Evolutionary conservation across 805 yeast genomes (phyloP), one percentile per base, ranked within the genome.

Genomic region (Candida sanyiensis): DNA sequence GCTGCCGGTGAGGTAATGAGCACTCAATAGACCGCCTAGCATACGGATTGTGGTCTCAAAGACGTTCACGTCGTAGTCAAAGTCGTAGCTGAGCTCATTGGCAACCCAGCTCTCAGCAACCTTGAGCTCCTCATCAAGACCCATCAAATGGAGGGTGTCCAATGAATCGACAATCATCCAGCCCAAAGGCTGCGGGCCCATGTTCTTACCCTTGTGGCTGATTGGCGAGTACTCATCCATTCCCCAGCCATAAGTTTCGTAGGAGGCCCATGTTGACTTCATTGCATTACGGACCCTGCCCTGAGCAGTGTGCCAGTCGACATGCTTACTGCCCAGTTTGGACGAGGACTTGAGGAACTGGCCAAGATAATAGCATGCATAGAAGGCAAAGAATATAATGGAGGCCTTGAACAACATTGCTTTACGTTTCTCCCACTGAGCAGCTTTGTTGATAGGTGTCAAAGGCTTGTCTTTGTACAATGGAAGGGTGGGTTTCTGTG

Each of bases 41-140:
- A 89, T 86, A 56, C 96, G 71, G 47, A 86, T 88, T 6, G 97
- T 86, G n/a, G 96, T 87, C 57, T 88, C 97, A 61, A 89, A 89
- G 6, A 87, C 80, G 55, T 82, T 87, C 29, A 86, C 93, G 25
- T 73, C 73, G 44, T 79, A 75, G 56, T 86, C 83, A 49, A 84
- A 75, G 49, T 78, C 75, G 56, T 85, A 88, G 38, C 68, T 69
- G 47, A 89, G 66, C 36, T 76, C 86, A 40, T 78, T 63, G 34
- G 72, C 69, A 35, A 89, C 82, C 95, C 96, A 89, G 5, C 73
- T 56, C 44, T 76, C 72, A 6, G 94, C 89, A 21, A 73, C 69
- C 26, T 58, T 60, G 23, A 83, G 64, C 52, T 84, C 88, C 8
- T 74, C 78, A 6, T 71, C 61, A 20, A 74, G 55, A 4, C 56